Evolutionary conservation across 306 rosid genomes (phyloP), one percentile per base, ranked within the genome.

Genomic region (Rosa lucieae): DNA sequence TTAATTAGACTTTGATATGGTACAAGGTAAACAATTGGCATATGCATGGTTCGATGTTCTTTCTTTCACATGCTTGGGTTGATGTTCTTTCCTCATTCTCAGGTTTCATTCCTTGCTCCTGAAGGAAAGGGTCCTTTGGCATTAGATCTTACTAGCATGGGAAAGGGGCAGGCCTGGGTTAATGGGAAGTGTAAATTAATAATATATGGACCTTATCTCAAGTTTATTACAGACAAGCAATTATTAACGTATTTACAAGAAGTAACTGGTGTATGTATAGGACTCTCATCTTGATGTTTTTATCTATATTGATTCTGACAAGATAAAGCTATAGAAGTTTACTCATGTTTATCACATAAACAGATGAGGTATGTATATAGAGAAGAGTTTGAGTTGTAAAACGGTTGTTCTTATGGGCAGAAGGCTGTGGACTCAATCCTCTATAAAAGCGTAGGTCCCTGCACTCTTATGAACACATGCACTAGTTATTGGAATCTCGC

Each of bases 81-180:
- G 52, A 74, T 74, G 40, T 39, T 74, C 77, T 74, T 74, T 6
- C 11, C 52, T 37, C 51, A 74, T 37, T 32, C 52, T 37, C 77
- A 74, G 68, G 77, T 56, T 39, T 15, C 52, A 40, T 56, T 74
- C 52, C 67, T 74, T 56, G 77, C 77, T 56, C 77, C 67, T 0
- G 52, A 74, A 56, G 77, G 77, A 8, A 74, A 56, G 77, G 67
- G 77, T 74, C 68, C 77, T 6, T 74, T 74, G 52, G 51, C 53
- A 42, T 56, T 74, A 56, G 46, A 74, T 74, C 77, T 74, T 74
- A 67, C 67, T 56, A 56, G 77, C 77, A 74, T 74, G 77, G 77
- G 77, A 39, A 74, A 74, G 67, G 77, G 77, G 26, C 77, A 55
- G 14, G 77, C 77, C 10, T 74, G 77, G 77, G 52, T 74, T 40